Evolutionary conservation across 1,284 basidiomycete species (phyloP).

Genomic region (Papiliotrema fonsecae): DNA sequence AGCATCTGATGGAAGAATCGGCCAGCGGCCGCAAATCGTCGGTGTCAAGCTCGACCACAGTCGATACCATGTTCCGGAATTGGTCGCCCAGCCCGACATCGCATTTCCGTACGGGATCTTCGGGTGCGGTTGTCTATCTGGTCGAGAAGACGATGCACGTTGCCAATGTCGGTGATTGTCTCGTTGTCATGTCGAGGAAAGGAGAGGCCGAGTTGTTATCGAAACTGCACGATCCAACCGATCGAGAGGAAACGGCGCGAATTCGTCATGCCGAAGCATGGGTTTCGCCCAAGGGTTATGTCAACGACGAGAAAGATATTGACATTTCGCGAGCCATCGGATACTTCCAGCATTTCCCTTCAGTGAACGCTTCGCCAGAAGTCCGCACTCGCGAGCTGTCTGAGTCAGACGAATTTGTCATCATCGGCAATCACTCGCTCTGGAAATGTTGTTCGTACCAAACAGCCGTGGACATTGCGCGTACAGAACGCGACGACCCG

Average conservation of each 20-base stretch:
- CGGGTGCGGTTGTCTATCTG: constrained; percentile 83
- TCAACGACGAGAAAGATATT: constrained; percentile 76
- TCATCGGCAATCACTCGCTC: constrained; percentile 85
- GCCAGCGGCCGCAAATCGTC: constrained; percentile 60
- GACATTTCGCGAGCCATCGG: constrained; percentile 91
- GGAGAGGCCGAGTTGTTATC: constrained; percentile 75
- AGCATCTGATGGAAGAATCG: constrained; percentile 50
- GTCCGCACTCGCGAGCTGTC: constrained; percentile 66
- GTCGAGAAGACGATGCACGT: constrained; percentile 75
- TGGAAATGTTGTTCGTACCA: constrained; percentile 96
- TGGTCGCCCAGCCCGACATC: constrained; percentile 48
- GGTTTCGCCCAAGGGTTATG: constrained; percentile 87
- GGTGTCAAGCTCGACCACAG: constrained; percentile 51
- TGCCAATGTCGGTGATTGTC: constrained; percentile 83
- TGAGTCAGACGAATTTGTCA: constrained; percentile 92
- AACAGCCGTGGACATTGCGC: constrained; percentile 93
- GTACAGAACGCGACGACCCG: constrained; percentile 76
- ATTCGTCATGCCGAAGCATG: constrained; percentile 92
- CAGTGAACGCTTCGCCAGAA: constrained; percentile 85
- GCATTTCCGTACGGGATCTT: constrained; percentile 67
- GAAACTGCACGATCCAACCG: constrained; percentile 83
- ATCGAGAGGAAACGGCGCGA: constrained; percentile 74
- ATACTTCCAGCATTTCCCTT: constrained; percentile 84
- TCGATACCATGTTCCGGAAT: constrained; percentile 20
- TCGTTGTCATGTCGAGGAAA: constrained; percentile 80